Evolutionary conservation across 352 stramenopile genomes (phyloP), one percentile per base, ranked within the genome.

Genomic region (Phytophthora capsici): DNA sequence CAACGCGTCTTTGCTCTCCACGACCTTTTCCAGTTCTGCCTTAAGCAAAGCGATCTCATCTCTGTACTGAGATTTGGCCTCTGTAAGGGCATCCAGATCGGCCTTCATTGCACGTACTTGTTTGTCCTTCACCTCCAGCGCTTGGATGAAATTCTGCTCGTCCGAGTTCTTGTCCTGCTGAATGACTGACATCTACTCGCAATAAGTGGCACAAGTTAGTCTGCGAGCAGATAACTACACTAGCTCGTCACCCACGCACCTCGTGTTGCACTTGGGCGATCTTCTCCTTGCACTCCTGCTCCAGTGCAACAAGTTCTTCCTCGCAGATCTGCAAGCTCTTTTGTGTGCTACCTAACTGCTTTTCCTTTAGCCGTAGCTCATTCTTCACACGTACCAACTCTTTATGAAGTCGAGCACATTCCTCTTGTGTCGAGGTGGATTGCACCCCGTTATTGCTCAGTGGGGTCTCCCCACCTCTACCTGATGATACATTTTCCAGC

Each of bases 271-370:
- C 72, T 45, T 91, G 78, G 6, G 72, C 73, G 20, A 95, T 75
- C 54, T 91, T 91, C 32, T 75, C 66, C 20, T 75, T 86, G 71
- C 85, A 94, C 50, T 95, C 87, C 14, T 77, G 59, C 55, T 93
- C 87, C 12, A 95, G 68, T 19, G 82, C 87, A 22, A 91, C 78
- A 13, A 94, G 75, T 63, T 95, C 87, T 48, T 94, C 79, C 57
- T 95, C 83, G 44, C 74, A 91, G 25, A 90, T 75, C 28, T 80
- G 59, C 36, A 91, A 53, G 52, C 73, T 89, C 46, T 85, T 82
- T 58, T 93, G 80, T 0, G 71, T 74, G 17, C 69, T 82, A 32
- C 53, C 66, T 7, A 94, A 54, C 26, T 79, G 68, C 45, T 89
- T 90, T 12, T 95, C 87, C 50, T 88, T 90, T 6, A 78, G 23